A percentile compares a stretch with the other conserved stretches of the same genome.
These are phyloP conservation scores for Puya raimondii DNA, from an alignment of 176 grass and related monocot species.

Conservation along the genomic window DNA sequence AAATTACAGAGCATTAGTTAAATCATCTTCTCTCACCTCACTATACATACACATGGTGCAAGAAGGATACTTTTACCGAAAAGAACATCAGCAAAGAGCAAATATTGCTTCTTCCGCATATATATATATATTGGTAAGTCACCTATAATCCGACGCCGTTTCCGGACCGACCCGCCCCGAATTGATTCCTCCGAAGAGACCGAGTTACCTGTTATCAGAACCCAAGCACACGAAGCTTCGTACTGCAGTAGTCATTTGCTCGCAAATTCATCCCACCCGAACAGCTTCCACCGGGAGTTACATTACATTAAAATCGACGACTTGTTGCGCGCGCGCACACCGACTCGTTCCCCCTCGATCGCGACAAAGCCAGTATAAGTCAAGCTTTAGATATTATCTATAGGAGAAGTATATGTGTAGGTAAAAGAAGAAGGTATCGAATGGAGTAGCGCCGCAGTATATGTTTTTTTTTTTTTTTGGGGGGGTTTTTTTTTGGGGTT, in stretches of 20 bases:
- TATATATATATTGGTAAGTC: neutral
- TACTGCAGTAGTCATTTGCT: neutral
- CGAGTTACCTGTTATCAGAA: neutral
- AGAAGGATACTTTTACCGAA: conserved; percentile 11
- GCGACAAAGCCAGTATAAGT: conserved; percentile 18
- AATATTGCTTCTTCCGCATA: neutral
- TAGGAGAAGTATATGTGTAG: conserved; percentile 13
- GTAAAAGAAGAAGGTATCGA: neutral
- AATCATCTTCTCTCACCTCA: too few species aligned
- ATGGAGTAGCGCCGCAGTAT: conserved; percentile 2
- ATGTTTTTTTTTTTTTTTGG: neutral
- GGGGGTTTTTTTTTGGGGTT: conserved; percentile 10
- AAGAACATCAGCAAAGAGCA: conserved; percentile 16
- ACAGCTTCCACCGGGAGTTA: neutral
- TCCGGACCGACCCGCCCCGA: too few species aligned
- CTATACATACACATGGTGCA: conserved; percentile 32
- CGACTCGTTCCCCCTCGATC: neutral
- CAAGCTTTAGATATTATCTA: conserved; percentile 54
- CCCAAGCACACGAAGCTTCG: too few species aligned
- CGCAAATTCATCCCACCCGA: neutral
- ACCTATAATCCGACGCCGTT: conserved; percentile 4
- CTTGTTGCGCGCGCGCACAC: neutral
- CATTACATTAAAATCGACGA: neutral
- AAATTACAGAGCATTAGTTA: too few species aligned
- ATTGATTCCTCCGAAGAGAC: neutral